These are phyloP conservation scores for Knufia fluminis DNA, from an alignment of 2,329 filamentous ascomycete genomes.

Conservation along the genomic window DNA sequence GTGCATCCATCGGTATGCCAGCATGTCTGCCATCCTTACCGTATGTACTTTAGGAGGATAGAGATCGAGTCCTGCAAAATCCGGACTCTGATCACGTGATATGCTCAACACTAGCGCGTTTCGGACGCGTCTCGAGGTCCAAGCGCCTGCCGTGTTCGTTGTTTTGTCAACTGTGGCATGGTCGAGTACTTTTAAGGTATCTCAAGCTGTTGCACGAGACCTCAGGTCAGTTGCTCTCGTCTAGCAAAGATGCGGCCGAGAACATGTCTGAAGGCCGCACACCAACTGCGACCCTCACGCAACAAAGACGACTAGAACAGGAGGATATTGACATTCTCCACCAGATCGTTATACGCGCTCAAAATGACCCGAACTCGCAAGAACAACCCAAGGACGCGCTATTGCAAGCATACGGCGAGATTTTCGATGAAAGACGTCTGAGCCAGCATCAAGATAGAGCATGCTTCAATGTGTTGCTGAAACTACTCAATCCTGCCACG, in stretches of 20 bases:
- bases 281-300: constrained; percentile 7
- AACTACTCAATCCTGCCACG: constrained; percentile 4
- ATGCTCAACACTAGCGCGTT: not conserved
- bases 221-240: not conserved
- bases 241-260: constrained; percentile 5
- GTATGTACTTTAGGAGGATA: too few species aligned
- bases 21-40: too few species aligned
- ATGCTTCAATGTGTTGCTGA: constrained; percentile 5
- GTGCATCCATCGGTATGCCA: too few species aligned
- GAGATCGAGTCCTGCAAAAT: too few species aligned
- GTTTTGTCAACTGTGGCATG: not conserved
- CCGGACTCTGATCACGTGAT: too few species aligned
- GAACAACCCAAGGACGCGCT: constrained; percentile 6
- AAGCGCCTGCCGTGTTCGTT: not conserved
- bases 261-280: constrained; percentile 10
- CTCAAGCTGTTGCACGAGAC: too few species aligned
- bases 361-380: constrained; percentile 6
- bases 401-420: constrained; percentile 8
- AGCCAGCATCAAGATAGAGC: constrained; percentile 8
- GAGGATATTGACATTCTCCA: constrained; percentile 8
- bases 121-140: not conserved
- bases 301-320: constrained; percentile 8
- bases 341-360: constrained; percentile 8
- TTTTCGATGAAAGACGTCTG: constrained; percentile 5
- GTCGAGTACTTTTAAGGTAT: not conserved